These are phyloP conservation scores for Debaryomyces nepalensis DNA, from an alignment of 1,139 yeast genomes.

Conservation along the genomic window DNA sequence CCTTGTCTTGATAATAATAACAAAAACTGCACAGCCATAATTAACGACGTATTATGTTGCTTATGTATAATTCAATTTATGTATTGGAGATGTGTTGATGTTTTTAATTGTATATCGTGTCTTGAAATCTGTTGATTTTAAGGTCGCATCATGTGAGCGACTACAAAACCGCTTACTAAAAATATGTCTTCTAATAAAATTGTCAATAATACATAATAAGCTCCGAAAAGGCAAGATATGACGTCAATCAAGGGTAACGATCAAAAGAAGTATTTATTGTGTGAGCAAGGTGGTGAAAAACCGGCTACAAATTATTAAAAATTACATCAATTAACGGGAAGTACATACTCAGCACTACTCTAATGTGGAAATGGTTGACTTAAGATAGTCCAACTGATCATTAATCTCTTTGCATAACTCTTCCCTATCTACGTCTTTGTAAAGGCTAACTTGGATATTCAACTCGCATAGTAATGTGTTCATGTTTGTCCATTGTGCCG, in stretches of 20 bases:
- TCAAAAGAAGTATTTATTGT: background rate
- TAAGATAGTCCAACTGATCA: slow-evolving; percentile 49
- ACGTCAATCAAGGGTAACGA: background rate
- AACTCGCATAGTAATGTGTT: slow-evolving; percentile 59
- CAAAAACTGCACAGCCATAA: slow-evolving; percentile 76
- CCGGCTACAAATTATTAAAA: background rate
- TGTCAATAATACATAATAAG: background rate
- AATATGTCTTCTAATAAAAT: background rate
- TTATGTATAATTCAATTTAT: background rate
- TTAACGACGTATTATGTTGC: background rate
- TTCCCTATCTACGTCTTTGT: slow-evolving; percentile 46
- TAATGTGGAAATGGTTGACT: slow-evolving; percentile 30
- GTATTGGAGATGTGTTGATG: background rate
- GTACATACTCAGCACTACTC: slow-evolving; percentile 12
- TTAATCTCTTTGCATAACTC: slow-evolving; percentile 54
- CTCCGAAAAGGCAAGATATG: background rate
- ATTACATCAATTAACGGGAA: background rate
- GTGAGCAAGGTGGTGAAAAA: background rate
- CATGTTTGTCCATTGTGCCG: slow-evolving; percentile 65
- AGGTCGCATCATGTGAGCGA: slow-evolving; percentile 9
- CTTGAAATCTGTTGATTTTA: slow-evolving; percentile 4
- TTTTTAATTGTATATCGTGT: background rate
- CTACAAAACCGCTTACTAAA: slow-evolving; percentile 1
- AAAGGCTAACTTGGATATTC: slow-evolving; percentile 48
- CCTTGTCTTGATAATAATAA: slow-evolving; percentile 92